Percentiles rank a stretch among this genome's conserved stretches.
Evolutionary conservation across 306 rosid species (phyloP).

Genomic region (Malus asiatica): DNA sequence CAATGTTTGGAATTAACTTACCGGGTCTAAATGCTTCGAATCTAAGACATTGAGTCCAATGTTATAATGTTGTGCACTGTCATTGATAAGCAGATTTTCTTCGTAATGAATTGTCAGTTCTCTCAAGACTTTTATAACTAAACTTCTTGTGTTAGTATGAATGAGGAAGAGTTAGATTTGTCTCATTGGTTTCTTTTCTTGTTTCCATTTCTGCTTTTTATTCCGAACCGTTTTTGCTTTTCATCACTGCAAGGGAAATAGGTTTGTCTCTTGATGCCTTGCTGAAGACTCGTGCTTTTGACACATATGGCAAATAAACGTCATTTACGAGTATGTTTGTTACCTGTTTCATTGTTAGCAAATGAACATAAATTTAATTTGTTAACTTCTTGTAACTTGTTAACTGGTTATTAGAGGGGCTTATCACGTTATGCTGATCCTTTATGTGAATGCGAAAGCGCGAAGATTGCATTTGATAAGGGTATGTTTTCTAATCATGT

Average conservation of each 20-base stretch:
- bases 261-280: background rate
- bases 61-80: background rate
- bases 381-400: background rate
- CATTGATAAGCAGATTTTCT: background rate
- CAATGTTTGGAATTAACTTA: constrained; percentile 4
- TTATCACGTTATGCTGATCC: background rate
- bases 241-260: background rate
- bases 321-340: background rate
- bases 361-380: background rate
- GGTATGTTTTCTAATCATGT: too few species aligned
- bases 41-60: background rate
- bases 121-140: background rate
- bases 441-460: background rate
- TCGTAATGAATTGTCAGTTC: background rate
- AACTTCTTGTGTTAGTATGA: background rate
- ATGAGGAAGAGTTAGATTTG: background rate
- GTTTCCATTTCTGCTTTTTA: background rate
- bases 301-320: background rate
- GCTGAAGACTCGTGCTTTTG: background rate
- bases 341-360: background rate
- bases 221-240: background rate
- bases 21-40: background rate
- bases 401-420: background rate
- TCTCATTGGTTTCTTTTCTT: background rate
- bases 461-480: background rate